Base-by-base conservation (phyloP, 371 early-diverging fungal genomes). In the Rhizopus arrhizus region DNA sequence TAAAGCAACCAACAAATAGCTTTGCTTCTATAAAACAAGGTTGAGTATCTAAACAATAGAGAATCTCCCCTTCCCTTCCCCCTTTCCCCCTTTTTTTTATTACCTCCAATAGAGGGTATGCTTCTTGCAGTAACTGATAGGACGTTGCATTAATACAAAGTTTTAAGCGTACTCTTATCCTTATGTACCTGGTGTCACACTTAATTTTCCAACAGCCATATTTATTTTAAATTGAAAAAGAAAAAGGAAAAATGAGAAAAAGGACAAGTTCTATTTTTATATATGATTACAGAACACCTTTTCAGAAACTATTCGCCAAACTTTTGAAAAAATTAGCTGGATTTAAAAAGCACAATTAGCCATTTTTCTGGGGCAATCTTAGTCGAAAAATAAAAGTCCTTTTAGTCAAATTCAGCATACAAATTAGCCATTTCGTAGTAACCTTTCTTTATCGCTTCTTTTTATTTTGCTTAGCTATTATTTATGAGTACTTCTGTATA, bases 191-290 rank as follows among this genome's bases (percentile, higher is more conserved):
- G 66, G 66, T 48, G 61, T 16, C 36, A 66, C 59, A 48, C 12
- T 61, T 51, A 66, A 58, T 42, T 57, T 61, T 34, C 66, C 66
- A 58, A 66, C 62, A 61, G 66, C 61, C 66, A 66, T 66, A 6
- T 33, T 58, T 29, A 34, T 38, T 35, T 31, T 33, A 29, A 46
- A 40, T 42, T 47, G 42, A 34, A 42, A 40, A 16, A 28, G 41
- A 43, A 45, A 51, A 32, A 52, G 36, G 33, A 53, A 22, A 29
- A 58, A 22, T 32, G 15, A 53, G 35, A 36, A 15, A 56, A 29
- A 62, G 28, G 22, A 52, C 28, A 43, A 49, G 9, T 49, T 49
- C 32, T 45, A 15, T 55, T 28, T 55, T 55, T 42, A 41, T 15
- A 55, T n/a, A 28, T 38, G 41, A 22, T 55, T 13, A 55, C 12